Percentiles rank a stretch among this genome's conserved stretches.
These are phyloP conservation scores for Ogataea kodamae DNA, from an alignment of 805 yeast genomes.

Conservation along the genomic window DNA sequence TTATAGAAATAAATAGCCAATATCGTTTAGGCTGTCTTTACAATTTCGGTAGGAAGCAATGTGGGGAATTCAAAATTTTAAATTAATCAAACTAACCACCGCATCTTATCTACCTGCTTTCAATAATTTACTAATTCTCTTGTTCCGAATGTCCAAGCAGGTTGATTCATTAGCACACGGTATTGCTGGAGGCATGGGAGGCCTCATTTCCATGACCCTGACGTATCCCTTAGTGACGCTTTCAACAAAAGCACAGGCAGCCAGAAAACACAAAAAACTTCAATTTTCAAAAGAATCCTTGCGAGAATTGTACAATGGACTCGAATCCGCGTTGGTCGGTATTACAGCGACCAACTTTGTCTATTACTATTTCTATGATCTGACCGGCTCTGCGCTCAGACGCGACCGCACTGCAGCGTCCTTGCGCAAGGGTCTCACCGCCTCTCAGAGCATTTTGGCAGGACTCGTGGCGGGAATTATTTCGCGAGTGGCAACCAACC, in stretches of 20 bases:
- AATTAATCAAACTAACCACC: too few species aligned
- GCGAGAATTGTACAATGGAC: slow-evolving; percentile 73
- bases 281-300: slow-evolving; percentile 48
- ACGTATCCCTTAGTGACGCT: slow-evolving; percentile 88
- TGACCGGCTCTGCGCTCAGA: slow-evolving; percentile 38
- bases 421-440: slow-evolving; percentile 40
- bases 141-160: slow-evolving; percentile 23
- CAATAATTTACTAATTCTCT: slow-evolving; percentile 1
- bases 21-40: too few species aligned
- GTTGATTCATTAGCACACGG: slow-evolving; percentile 73
- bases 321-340: slow-evolving; percentile 85
- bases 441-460: slow-evolving; percentile 65
- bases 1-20: too few species aligned
- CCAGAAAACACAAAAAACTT: slow-evolving; percentile 25
- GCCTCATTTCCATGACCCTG: slow-evolving; percentile 79
- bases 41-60: too few species aligned
- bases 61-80: too few species aligned
- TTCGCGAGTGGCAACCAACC: slow-evolving; percentile 79
- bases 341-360: slow-evolving; percentile 82
- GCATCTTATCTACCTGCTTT: slow-evolving; percentile 8
- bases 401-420: slow-evolving; percentile 15
- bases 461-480: slow-evolving; percentile 88
- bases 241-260: slow-evolving; percentile 87
- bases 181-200: slow-evolving; percentile 92
- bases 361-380: slow-evolving; percentile 88